Evolutionary conservation across 208 protist genomes (phyloP), one percentile per base, ranked within the genome.

Genomic region (Leishmania arabica): DNA sequence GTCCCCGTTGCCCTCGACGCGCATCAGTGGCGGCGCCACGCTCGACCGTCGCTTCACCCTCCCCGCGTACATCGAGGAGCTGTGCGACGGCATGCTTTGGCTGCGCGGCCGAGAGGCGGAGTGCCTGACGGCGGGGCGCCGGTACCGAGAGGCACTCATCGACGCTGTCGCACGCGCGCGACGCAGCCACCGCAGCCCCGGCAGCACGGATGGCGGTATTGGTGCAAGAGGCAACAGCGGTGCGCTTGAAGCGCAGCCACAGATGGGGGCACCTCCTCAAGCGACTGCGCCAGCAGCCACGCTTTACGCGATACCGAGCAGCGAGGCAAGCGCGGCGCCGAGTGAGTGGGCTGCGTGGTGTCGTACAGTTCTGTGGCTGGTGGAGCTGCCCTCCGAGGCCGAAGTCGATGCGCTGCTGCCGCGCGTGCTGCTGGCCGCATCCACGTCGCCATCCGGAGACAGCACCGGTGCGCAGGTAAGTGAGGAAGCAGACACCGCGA

Each of bases 21-120:
- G 17, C 53, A 53, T 65, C 54, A 37, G 78, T 3, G 75, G 47
- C 9, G 42, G 53, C 51, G 77, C 75, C 13, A 90, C 83, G 65
- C 76, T 89, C 5, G 91, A 97, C 47, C 75, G 64, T 13, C 79
- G 90, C 68, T 72, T 89, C 17, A 93, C 84, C 17, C 73, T 95
- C 24, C 81, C 88, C 15, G 91, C 90, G 2, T 96, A 96, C 82
- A 70, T 95, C n/a, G 84, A 92, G 75, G 92, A 97, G 83, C 85
- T 97, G 49, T 88, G 82, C 68, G 84, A 71, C 0, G 92, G 92
- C 8, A 17, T 51, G 78, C 84, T 97, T 49, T 90, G 90, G 85
- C 82, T 97, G 58, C 84, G 92, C n/a, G 88, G 85, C 0, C 83
- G 94, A 1, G 94, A 96, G 76, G 91, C 83, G 6, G 94, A 97